Evolutionary conservation across 768 basidiomycete genomes (phyloP).

Genomic region (Amanita pallidorosea): DNA sequence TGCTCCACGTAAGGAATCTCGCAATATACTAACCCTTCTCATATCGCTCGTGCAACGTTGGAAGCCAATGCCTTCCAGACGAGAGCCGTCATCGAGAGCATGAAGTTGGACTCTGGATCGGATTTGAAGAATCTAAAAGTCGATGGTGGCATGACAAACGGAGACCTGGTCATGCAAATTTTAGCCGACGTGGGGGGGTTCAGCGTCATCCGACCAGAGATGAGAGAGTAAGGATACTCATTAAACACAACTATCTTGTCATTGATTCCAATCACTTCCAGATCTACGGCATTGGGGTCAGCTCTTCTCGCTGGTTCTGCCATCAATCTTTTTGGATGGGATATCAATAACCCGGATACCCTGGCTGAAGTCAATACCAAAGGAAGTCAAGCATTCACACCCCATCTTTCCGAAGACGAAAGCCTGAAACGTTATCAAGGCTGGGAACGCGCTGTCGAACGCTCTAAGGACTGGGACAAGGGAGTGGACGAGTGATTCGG

Average conservation of each 20-base stretch:
- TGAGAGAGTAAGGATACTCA: slow-evolving; percentile 75
- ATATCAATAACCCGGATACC: slow-evolving; percentile 74
- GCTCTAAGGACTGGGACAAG: slow-evolving; percentile 76
- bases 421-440: slow-evolving; percentile 59
- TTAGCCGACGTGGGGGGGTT: slow-evolving; percentile 89
- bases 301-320: slow-evolving; percentile 90
- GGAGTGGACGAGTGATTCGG: slow-evolving; percentile 21
- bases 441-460: slow-evolving; percentile 86
- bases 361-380: slow-evolving; percentile 80
- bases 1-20: slow-evolving; percentile 45
- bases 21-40: slow-evolving; percentile 82
- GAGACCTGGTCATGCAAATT: slow-evolving; percentile 78
- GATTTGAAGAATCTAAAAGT: slow-evolving; percentile 84
- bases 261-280: slow-evolving; percentile 15
- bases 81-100: slow-evolving; percentile 88
- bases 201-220: slow-evolving; percentile 83
- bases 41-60: slow-evolving; percentile 90
- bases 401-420: slow-evolving; percentile 38
- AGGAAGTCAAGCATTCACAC: slow-evolving; percentile 62
- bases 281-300: slow-evolving; percentile 91
- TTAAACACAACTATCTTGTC: not conserved
- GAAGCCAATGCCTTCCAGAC: slow-evolving; percentile 98
- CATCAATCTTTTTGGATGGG: slow-evolving; percentile 85
- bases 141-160: slow-evolving; percentile 98
- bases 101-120: slow-evolving; percentile 79